Percentiles rank a stretch among this genome's conserved stretches.
phyloP scores from a whole-genome alignment of 495 filamentous ascomycete genomes.

The Lindgomyces ingoldianus region DNA sequence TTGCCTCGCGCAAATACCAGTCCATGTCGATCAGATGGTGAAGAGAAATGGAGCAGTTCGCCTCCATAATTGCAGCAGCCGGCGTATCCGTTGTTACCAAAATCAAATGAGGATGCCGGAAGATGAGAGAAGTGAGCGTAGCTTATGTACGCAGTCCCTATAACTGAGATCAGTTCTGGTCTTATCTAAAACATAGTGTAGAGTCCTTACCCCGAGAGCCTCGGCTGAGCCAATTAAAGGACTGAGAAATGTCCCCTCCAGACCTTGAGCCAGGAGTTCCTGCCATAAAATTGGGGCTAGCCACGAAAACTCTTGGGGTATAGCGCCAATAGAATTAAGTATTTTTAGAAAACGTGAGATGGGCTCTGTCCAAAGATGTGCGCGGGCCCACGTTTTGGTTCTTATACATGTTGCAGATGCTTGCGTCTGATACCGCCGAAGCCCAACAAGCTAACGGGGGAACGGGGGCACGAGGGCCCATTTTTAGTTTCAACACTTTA shows the following conservation, averaged over 20 bases:
- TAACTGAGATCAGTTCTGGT: background rate
- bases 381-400: too few relatives aligned
- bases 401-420: too few relatives aligned
- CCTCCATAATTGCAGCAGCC: conserved; percentile 14
- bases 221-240: conserved; percentile 13
- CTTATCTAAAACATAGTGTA: background rate
- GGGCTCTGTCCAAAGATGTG: too few relatives aligned
- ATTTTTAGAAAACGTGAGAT: too few relatives aligned
- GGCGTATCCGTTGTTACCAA: conserved; percentile 3
- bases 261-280: background rate
- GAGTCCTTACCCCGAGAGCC: background rate
- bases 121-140: conserved; percentile 5
- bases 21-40: background rate
- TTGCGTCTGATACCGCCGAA: too few relatives aligned
- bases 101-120: conserved; percentile 9
- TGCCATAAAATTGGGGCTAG: background rate
- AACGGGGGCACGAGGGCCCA: too few relatives aligned
- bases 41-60: conserved; percentile 2
- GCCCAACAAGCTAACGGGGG: too few relatives aligned
- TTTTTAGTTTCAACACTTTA: too few relatives aligned
- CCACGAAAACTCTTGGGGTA: background rate
- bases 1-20: conserved; percentile 10
- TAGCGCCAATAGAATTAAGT: too few relatives aligned
- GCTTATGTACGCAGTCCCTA: conserved; percentile 11
- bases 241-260: background rate